Evolutionary conservation across 768 basidiomycete species (phyloP), one percentile per base, ranked within the genome.

Genomic region (Lenzites betulinus): DNA sequence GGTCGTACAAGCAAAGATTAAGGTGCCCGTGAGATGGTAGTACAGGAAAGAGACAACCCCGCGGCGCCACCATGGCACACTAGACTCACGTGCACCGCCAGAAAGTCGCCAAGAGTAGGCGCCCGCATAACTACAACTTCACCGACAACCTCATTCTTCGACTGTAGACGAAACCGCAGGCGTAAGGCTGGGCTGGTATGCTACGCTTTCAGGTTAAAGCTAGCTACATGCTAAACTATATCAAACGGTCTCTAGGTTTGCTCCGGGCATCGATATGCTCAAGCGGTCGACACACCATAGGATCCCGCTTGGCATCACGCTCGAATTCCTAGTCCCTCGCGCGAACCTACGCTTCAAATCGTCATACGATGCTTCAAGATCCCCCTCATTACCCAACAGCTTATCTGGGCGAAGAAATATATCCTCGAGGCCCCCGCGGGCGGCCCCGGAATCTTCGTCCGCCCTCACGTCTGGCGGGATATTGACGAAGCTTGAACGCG

Each of bases 251-350:
- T 16, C 13, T 25, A 22, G 44, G 22, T 28, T 41, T 26, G 53
- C 57, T 44, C 55, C 6, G 30, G 11, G 4, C 30, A 5, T 33
- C 6, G 30, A 33, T 33, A 71, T 71, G 70, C 62, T 69, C 8
- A 54, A 57, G 20, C 57, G 60, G 63, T 60, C 60, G 50, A 58
- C 59, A 16, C 57, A 59, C 41, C 71, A 68, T 62, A 64, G 55
- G 28, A 41, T 59, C 18, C 59, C 66, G 57, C 59, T 44, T 9
- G 26, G 66, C 51, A 62, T 66, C 26, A 66, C 79, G 13, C 67
- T 82, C 44, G 79, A 83, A 64, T 79, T 81, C 63, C 76, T 83
- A 30, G 73, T 72, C 22, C 78, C 81, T 8, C 73, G 71, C 53
- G 63, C 77, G 18, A 63, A 69, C 1, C 51, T 53, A 12, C 54